phyloP scores from a whole-genome alignment of 2,329 filamentous ascomycete species.

The Berkeleyomyces rouxiae region DNA sequence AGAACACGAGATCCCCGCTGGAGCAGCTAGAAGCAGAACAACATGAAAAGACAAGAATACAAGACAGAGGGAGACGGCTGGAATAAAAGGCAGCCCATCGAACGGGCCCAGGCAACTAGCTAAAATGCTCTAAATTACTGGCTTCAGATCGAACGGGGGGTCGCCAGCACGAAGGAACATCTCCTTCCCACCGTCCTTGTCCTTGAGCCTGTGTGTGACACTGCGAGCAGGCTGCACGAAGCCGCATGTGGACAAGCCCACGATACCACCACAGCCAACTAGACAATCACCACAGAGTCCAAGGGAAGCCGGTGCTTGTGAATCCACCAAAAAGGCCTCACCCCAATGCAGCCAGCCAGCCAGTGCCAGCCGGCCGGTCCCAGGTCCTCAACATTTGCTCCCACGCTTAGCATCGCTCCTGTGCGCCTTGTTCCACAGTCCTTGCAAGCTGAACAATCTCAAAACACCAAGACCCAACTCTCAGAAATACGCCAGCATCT shows the following conservation, averaged over 20 bases:
- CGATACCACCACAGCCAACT: not conserved
- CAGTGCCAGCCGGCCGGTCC: not conserved
- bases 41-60: not conserved
- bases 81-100: too few species aligned
- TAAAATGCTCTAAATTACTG: too few species aligned
- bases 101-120: too few species aligned
- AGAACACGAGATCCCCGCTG: not conserved
- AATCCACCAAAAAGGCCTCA: not conserved
- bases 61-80: too few species aligned
- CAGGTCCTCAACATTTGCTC: not conserved
- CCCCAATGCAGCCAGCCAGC: not conserved
- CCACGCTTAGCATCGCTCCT: not conserved
- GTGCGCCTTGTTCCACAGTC: not conserved
- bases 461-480: not conserved
- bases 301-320: not conserved
- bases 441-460: not conserved
- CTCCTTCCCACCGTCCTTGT: too few species aligned
- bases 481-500: too few species aligned
- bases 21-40: not conserved
- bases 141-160: too few species aligned
- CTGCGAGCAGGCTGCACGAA: too few species aligned
- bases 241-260: too few species aligned
- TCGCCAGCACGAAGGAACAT: too few species aligned
- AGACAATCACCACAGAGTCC: not conserved
- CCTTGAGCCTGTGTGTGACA: too few species aligned